A percentile compares a stretch with the other conserved stretches of the same genome.
phyloP scores from a whole-genome alignment of 2,329 filamentous ascomycete genomes.

The Stagonosporopsis rhizophila region DNA sequence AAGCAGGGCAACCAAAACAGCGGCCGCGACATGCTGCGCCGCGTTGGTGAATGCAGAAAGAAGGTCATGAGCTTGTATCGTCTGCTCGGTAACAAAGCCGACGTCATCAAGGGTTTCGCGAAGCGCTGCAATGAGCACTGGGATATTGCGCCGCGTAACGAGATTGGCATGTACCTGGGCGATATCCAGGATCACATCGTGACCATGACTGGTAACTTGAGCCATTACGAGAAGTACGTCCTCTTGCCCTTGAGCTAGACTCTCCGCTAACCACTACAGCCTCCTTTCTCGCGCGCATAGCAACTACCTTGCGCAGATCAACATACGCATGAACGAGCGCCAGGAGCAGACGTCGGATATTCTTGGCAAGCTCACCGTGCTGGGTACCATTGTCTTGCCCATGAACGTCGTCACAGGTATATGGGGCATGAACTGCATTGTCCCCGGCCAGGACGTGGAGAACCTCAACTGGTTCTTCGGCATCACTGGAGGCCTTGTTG shows the following conservation, averaged over 20 bases:
- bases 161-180: slow-evolving; percentile 96
- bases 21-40: slow-evolving; percentile 83
- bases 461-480: slow-evolving; percentile 63
- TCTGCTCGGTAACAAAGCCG: slow-evolving; percentile 93
- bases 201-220: slow-evolving; percentile 96
- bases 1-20: slow-evolving; percentile 48
- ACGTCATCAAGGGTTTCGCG: slow-evolving; percentile 98
- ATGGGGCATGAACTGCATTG: slow-evolving; percentile 95
- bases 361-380: slow-evolving; percentile 89
- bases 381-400: slow-evolving; percentile 94
- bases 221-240: slow-evolving; percentile 91
- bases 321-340: slow-evolving; percentile 97
- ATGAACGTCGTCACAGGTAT: slow-evolving; percentile 99
- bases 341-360: slow-evolving; percentile 96
- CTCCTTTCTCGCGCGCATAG: slow-evolving; percentile 89
- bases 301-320: slow-evolving; percentile 99
- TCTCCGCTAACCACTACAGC: slow-evolving; percentile 55
- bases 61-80: slow-evolving; percentile 97
- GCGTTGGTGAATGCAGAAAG: slow-evolving; percentile 93
- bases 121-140: slow-evolving; percentile 98
- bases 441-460: slow-evolving; percentile 87
- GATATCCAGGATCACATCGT: slow-evolving; percentile 99
- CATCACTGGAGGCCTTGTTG: slow-evolving; percentile 74
- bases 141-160: slow-evolving; percentile 91
- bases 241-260: not conserved